phyloP scores from a whole-genome alignment of 2,329 filamentous ascomycete genomes.

The Diaporthe sp. region DNA sequence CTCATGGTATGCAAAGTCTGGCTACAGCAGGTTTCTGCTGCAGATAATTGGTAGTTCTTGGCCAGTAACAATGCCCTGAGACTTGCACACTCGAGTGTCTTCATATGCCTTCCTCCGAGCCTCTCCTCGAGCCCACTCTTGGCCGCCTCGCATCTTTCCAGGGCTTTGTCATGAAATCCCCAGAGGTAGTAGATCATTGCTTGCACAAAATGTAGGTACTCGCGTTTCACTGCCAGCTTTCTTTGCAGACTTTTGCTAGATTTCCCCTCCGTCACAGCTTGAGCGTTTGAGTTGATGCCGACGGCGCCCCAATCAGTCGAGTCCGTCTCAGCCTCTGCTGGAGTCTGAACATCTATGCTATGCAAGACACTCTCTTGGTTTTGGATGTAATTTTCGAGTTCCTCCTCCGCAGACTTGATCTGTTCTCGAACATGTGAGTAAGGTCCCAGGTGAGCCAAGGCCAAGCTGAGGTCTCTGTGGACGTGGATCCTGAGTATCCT shows the following conservation, averaged over 20 bases:
- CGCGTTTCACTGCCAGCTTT: background rate
- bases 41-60: background rate
- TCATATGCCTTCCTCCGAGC: background rate
- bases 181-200: background rate
- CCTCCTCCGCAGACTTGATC: background rate
- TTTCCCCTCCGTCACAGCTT: background rate
- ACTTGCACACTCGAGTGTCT: background rate
- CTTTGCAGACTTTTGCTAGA: background rate
- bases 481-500: background rate
- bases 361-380: background rate
- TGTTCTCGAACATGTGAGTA: background rate
- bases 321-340: background rate
- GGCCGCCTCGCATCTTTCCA: background rate
- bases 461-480: background rate
- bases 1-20: background rate
- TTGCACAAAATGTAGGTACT: background rate
- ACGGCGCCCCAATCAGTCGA: no score
- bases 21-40: background rate
- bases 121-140: background rate
- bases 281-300: background rate
- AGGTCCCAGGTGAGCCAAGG: background rate
- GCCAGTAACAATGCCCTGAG: constrained; percentile 2
- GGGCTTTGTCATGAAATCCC: background rate
- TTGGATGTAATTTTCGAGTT: background rate
- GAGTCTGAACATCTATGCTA: background rate